Percentiles rank a stretch among this genome's conserved stretches.
Evolutionary conservation across 179 eudicot genomes (phyloP).

Genomic region (Amaranthus tricolor): DNA sequence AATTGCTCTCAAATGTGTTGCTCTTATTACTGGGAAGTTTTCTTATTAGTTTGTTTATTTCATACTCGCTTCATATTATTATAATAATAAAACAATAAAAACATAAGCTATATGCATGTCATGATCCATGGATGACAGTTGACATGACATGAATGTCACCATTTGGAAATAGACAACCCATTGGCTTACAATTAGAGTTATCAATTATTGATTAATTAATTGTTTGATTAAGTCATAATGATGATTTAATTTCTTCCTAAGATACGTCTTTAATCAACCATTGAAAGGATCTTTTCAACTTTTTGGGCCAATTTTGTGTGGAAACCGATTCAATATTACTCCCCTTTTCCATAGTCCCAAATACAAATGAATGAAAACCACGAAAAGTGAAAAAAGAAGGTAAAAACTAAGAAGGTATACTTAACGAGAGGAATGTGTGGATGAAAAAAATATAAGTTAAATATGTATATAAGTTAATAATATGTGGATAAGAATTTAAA

Average conservation of each 20-base stretch:
- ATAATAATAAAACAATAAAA: neutral
- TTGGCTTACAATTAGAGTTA: neutral
- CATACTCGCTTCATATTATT: neutral
- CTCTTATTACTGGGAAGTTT: neutral
- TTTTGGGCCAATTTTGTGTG: slow-evolving; percentile 4
- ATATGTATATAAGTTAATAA: too few relatives aligned
- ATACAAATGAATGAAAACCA: too few relatives aligned
- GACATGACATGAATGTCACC: slow-evolving; percentile 43
- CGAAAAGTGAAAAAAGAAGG: too few relatives aligned
- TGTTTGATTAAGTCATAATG: slow-evolving; percentile 2
- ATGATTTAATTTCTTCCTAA: slow-evolving; percentile 1
- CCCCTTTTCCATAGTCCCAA: too few relatives aligned
- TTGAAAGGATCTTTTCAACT: slow-evolving; percentile 11
- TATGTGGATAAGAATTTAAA: too few relatives aligned
- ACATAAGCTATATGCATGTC: slow-evolving; percentile 9
- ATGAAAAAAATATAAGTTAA: too few relatives aligned
- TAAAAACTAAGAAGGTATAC: too few relatives aligned
- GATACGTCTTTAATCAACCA: slow-evolving; percentile 8
- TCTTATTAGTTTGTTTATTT: neutral
- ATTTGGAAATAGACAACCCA: slow-evolving; percentile 28
- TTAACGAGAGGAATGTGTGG: too few relatives aligned
- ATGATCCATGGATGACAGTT: slow-evolving; percentile 13
- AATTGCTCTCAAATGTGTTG: neutral
- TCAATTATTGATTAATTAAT: neutral
- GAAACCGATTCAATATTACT: neutral